These are phyloP conservation scores for Diaporthe batatas DNA, from an alignment of 2,329 filamentous ascomycete species.

Conservation along the genomic window DNA sequence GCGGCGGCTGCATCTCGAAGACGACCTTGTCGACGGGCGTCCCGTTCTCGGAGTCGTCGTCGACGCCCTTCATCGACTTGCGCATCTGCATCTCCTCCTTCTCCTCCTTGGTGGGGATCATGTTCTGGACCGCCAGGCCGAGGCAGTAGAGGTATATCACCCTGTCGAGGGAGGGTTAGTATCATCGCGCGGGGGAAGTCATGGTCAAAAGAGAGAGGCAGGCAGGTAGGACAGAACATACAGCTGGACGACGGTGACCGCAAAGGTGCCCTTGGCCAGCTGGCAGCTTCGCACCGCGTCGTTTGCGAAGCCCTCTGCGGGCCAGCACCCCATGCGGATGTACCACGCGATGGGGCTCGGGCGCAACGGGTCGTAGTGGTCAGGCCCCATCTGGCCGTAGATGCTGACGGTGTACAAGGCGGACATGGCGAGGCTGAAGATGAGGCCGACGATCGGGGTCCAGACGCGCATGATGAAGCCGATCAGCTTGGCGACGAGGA, in stretches of 20 bases:
- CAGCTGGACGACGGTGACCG: constrained; percentile 75
- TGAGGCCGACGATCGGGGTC: constrained; percentile 73
- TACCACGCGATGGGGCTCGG: constrained; percentile 79
- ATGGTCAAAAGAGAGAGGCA: too few species aligned
- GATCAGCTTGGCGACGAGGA: constrained; percentile 78
- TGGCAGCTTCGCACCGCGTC: constrained; percentile 71
- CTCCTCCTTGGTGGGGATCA: constrained; percentile 68
- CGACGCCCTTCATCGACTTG: constrained; percentile 54
- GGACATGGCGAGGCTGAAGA: constrained; percentile 69
- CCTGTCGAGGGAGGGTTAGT: constrained; percentile 53
- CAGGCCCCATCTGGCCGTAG: constrained; percentile 79
- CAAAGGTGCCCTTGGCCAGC: constrained; percentile 77
- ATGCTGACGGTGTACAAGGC: constrained; percentile 75
- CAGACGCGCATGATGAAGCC: constrained; percentile 79
- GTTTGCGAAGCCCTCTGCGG: constrained; percentile 63
- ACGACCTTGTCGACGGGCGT: constrained; percentile 44
- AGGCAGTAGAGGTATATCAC: constrained; percentile 72
- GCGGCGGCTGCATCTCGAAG: constrained; percentile 40
- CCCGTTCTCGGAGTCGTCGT: constrained; percentile 49
- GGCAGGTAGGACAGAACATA: constrained; percentile 59
- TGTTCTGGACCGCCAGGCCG: constrained; percentile 69
- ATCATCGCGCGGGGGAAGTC: neutral
- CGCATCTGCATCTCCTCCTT: constrained; percentile 54
- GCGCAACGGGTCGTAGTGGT: constrained; percentile 75
- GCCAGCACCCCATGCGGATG: constrained; percentile 76